These are phyloP conservation scores for Diaporthe citri DNA, from an alignment of 2,329 filamentous ascomycete species.

Conservation along the genomic window DNA sequence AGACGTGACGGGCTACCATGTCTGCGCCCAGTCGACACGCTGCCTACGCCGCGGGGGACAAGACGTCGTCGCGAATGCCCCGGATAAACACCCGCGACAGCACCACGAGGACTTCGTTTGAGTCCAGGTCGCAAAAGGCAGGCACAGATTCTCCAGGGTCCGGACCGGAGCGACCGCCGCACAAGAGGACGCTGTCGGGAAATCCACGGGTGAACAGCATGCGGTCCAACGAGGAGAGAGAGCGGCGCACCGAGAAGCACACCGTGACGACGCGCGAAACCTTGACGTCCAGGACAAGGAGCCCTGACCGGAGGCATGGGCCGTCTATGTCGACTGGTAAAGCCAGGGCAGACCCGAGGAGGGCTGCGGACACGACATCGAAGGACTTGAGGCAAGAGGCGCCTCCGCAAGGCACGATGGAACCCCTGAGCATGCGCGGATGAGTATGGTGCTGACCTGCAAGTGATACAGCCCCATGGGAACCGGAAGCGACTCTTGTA, in stretches of 20 bases:
- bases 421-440: constrained; percentile 18
- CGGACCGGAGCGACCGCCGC: constrained; percentile 48
- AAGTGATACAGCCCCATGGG: constrained; percentile 71
- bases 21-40: constrained; percentile 45
- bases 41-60: constrained; percentile 23
- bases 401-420: constrained; percentile 61
- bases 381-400: constrained; percentile 61
- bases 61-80: constrained; percentile 40
- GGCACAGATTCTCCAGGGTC: constrained; percentile 33
- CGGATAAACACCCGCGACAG: constrained; percentile 48
- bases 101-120: constrained; percentile 49
- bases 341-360: constrained; percentile 53
- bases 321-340: constrained; percentile 53
- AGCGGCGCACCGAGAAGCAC: constrained; percentile 69
- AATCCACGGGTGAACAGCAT: constrained; percentile 65
- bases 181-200: constrained; percentile 70
- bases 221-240: constrained; percentile 63
- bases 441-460: constrained; percentile 44
- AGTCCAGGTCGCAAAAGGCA: constrained; percentile 53
- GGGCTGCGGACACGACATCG: constrained; percentile 58
- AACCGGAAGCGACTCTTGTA: constrained; percentile 81
- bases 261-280: constrained; percentile 74
- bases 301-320: constrained; percentile 63
- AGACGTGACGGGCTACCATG: constrained; percentile 47
- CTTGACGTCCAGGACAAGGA: constrained; percentile 69